Base-by-base conservation (phyloP, 345 rosid species). In the Boechera retrofracta region DNA sequence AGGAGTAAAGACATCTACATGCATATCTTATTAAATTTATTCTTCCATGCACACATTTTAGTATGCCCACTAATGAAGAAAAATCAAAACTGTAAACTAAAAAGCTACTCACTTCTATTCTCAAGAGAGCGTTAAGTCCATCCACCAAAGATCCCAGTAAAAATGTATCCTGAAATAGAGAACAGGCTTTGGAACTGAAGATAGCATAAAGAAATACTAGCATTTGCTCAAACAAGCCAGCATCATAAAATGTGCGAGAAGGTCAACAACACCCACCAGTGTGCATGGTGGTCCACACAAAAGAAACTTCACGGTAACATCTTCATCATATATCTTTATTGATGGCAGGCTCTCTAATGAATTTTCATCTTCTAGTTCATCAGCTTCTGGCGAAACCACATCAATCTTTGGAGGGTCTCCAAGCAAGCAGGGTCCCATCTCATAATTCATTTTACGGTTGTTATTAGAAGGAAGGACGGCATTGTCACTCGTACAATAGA, bases 381-480 rank as follows among this genome's bases (percentile, higher is more conserved):
- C 89, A 15, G 73, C 82, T 82, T 85, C 97, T 0, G 92, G 89
- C 21, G 74, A 68, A 78, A 85, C 56, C 76, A 87, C 79, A 74
- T 91, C 97, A 67, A 91, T 89, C 86, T 86, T 92, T 36, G 97
- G 97, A 76, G 89, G 87, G 38, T 91, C 99, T 54, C 99, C 99
- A n/a, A 93, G 91, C 84, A 96, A 78, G 59, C 42, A 59, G 10
- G 96, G 98, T 26, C 91, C 96, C 47, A 81, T 78, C 81, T 85
- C 83, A 78, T 78, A 45, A 71, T 85, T 75, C 58, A 76, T 59
- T 74, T 84, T 87, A 79, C 72, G 83, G 51, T 66, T 60, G 82
- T 52, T 76, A 74, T 83, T 72, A 21, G 87, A 84, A 60, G 91
- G 7, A 72, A 80, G 5, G 5, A 39, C 35, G 47, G 69, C 79